phyloP scores from a whole-genome alignment of 306 rosid genomes.

The Cucumis melo region DNA sequence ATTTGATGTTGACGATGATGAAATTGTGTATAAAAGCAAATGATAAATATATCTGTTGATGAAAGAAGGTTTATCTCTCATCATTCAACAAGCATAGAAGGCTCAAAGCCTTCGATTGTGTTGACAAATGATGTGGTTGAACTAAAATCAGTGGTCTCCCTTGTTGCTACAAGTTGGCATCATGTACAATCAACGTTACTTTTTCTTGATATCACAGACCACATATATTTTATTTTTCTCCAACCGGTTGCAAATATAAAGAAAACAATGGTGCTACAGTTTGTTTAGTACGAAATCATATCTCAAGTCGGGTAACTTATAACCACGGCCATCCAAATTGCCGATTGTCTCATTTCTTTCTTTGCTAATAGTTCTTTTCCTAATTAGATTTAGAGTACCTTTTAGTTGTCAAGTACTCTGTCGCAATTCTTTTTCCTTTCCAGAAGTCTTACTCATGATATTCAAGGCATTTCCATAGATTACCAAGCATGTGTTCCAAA shows the following conservation, averaged over 20 bases:
- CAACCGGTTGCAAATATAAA: neutral
- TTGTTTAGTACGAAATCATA: neutral
- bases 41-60: conserved; percentile 11
- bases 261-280: neutral
- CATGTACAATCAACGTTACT: neutral
- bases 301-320: neutral
- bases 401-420: neutral
- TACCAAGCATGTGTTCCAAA: neutral
- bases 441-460: neutral
- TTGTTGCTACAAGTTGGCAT: neutral
- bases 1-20: conserved; percentile 90
- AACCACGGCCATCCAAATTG: neutral
- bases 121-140: neutral
- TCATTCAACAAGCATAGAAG: neutral
- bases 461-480: neutral
- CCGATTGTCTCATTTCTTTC: too few species aligned
- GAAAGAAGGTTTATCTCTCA: neutral
- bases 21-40: conserved; percentile 67
- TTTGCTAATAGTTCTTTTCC: too few species aligned
- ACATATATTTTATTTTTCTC: neutral
- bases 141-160: neutral
- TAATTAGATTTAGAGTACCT: too few species aligned
- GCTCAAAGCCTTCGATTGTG: neutral
- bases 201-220: too few species aligned
- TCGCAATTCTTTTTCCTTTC: neutral